A percentile compares a stretch with the other conserved stretches of the same genome.
Evolutionary conservation across 768 basidiomycete species (phyloP).

Genomic region (Daedalea quercina): DNA sequence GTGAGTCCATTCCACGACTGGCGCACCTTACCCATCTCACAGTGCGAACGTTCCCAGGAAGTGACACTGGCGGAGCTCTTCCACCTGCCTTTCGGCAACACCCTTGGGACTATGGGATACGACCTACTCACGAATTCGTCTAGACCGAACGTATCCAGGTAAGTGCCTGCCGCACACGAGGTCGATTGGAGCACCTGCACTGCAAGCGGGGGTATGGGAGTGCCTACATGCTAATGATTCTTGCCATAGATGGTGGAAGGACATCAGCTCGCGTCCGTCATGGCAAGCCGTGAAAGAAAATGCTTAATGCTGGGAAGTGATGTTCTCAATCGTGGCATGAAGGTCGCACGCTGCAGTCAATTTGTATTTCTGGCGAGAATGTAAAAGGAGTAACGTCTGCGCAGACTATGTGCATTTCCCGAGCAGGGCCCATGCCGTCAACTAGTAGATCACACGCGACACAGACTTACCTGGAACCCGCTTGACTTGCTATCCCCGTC

Average conservation of each 20-base stretch:
- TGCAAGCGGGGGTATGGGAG: neutral
- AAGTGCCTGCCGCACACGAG: neutral
- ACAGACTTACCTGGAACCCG: too few species aligned
- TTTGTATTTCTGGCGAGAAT: too few species aligned
- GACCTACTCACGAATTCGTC: slow-evolving; percentile 25
- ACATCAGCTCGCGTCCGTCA: slow-evolving; percentile 36
- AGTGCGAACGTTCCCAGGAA: slow-evolving; percentile 16
- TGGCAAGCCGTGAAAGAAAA: slow-evolving; percentile 43
- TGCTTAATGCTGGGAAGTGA: neutral
- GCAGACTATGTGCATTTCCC: too few species aligned
- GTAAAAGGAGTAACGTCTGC: too few species aligned
- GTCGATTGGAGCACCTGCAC: neutral
- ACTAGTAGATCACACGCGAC: too few species aligned
- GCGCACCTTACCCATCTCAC: neutral
- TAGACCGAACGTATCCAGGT: slow-evolving; percentile 41
- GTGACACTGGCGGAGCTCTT: slow-evolving; percentile 54
- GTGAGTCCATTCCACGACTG: slow-evolving; percentile 12
- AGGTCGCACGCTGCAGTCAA: too few species aligned
- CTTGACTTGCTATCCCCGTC: neutral
- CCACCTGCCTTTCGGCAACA: slow-evolving; percentile 43
- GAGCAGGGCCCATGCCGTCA: too few species aligned
- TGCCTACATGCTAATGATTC: neutral
- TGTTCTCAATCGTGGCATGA: too few species aligned
- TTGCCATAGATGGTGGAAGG: slow-evolving; percentile 44
- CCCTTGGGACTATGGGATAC: slow-evolving; percentile 19